Base-by-base conservation (phyloP, 2,329 filamentous ascomycete species). In the Coleophoma crateriformis region DNA sequence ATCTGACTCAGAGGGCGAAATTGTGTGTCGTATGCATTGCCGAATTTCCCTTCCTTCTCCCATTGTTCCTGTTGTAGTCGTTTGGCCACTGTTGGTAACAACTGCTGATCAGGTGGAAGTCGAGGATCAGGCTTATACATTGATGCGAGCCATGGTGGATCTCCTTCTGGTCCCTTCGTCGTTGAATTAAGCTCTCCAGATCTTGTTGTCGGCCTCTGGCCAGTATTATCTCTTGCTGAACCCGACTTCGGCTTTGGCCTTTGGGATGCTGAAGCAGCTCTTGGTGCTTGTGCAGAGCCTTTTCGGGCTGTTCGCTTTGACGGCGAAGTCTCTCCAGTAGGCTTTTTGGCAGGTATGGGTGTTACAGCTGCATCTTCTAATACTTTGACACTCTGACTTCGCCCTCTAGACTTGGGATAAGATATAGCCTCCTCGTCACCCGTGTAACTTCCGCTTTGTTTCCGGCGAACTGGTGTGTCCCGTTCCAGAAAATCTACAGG, bases 81-180 rank as follows among this genome's bases (percentile, higher is more conserved):
- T 61, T 87, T 90, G 12, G 94, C 94, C 54, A 97, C 90, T 0
- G 94, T 97, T 1, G 94, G 94, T 11, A 99, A 81, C 47, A 99
- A 84, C 65, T 99, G 94, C 67, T 99, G 88, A 54, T 99, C 94
- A 0, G 90, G 94, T 6, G 94, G 94, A 33, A 99, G 75, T 53
- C 90, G 85, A 32, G 94, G 94, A 64, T 99, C 94, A 0, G 94
- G 94, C 63, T 95, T 95, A 69, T 96, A 99, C 69, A 95, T 90
- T 19, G 87, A 88, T 42, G 94, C 81, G 69, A 97, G 81, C 94
- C 94, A 99, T 46, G 94, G 94, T 10, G 94, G 90, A 48, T 97
- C 92, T 17, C 94, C 94, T 72, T 97, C 94, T 1, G 91, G 91
- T 39, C 84, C 81, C 63, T 89, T 81, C 62, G 67, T 60, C 65